Evolutionary conservation across 805 yeast species (phyloP).

Genomic region (Myxozyma neotropica): DNA sequence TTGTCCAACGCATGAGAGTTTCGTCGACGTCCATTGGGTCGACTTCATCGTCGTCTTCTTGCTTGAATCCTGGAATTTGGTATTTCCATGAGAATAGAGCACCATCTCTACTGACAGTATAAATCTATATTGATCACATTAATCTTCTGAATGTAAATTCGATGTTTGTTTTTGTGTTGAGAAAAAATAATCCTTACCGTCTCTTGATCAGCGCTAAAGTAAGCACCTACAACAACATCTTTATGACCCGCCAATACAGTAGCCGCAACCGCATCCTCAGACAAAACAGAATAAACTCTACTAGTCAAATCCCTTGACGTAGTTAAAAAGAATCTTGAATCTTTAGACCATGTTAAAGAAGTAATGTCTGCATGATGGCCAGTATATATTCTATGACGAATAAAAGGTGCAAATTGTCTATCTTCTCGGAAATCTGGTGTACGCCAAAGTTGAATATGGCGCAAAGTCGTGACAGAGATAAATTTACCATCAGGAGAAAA

Average conservation of each 20-base stretch:
- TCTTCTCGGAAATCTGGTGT: conserved; percentile 74
- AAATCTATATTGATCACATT: conserved; percentile 49
- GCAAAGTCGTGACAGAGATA: conserved; percentile 82
- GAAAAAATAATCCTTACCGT: conserved; percentile 39
- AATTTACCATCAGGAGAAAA: conserved; percentile 87
- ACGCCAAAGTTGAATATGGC: conserved; percentile 90
- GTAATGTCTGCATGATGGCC: conserved; percentile 88
- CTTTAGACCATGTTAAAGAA: conserved; percentile 84
- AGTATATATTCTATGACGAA: conserved; percentile 83
- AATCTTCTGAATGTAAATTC: background rate
- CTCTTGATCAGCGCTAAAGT: conserved; percentile 86
- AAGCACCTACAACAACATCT: conserved; percentile 84
- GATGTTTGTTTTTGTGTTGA: too few species aligned
- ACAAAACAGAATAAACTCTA: conserved; percentile 73
- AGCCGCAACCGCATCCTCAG: conserved; percentile 73
- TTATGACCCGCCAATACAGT: conserved; percentile 90
- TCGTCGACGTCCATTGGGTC: conserved; percentile 42
- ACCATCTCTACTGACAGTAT: conserved; percentile 92
- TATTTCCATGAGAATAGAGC: conserved; percentile 93
- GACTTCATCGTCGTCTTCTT: conserved; percentile 50
- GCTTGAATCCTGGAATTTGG: conserved; percentile 54
- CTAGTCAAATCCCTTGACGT: conserved; percentile 90
- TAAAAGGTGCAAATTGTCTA: conserved; percentile 94
- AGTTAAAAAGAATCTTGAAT: conserved; percentile 83
- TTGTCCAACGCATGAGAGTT: conserved; percentile 66